Evolutionary conservation across 2,329 filamentous ascomycete species (phyloP).

Genomic region (Sphaerulina vaccinii): DNA sequence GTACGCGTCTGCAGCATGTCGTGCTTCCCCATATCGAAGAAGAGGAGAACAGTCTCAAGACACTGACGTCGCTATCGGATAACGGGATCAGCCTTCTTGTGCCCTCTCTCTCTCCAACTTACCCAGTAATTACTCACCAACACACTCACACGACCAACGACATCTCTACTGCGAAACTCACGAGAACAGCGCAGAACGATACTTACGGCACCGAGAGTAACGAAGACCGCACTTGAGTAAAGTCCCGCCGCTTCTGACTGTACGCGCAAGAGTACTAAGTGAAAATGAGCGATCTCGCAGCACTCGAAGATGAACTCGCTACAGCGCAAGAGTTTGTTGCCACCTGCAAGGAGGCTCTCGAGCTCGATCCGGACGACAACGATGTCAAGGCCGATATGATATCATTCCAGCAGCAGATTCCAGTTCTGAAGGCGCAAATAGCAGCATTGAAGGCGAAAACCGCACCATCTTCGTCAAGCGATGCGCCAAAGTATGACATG

Average conservation of each 20-base stretch:
- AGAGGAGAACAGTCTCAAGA: no score
- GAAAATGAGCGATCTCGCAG: conserved; percentile 61
- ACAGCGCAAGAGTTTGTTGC: conserved; percentile 44
- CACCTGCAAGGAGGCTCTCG: conserved; percentile 29
- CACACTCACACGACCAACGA: no score
- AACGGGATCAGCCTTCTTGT: no score
- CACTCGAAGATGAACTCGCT: conserved; percentile 71
- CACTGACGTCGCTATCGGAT: not conserved
- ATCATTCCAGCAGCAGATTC: conserved; percentile 80
- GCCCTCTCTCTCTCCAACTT: no score
- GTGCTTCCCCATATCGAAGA: no score
- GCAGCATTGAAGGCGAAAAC: conserved; percentile 63
- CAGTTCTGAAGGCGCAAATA: conserved; percentile 74
- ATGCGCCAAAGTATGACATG: conserved; percentile 33
- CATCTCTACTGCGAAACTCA: not conserved
- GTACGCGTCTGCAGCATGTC: no score
- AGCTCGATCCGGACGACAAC: conserved; percentile 67
- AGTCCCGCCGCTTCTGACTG: conserved; percentile 1
- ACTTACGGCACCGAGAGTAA: not conserved
- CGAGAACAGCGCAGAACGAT: not conserved
- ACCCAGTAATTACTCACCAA: no score
- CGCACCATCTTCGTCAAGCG: conserved; percentile 27
- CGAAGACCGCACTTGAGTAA: not conserved
- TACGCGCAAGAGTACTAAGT: conserved; percentile 4
- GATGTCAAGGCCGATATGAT: conserved; percentile 74